Conservation (phyloP, 371 early-diverging fungal species). For the Apophysomyces elegans region DNA sequence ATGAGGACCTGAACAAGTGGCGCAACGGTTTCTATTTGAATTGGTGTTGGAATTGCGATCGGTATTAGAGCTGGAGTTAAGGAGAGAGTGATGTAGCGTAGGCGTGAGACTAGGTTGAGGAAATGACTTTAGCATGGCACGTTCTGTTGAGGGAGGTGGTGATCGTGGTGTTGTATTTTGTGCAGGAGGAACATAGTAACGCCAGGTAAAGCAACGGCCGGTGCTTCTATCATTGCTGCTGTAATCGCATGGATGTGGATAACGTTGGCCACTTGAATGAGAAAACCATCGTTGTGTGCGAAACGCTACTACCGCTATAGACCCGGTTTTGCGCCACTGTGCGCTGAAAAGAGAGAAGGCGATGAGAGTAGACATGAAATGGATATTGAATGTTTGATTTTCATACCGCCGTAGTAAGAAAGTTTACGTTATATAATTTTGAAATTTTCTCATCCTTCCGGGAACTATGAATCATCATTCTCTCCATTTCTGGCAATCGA, state of each 20-base stretch:
- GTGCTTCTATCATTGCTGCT: not conserved
- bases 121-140: not conserved
- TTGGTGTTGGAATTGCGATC: not conserved
- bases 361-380: no score
- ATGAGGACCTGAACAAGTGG: constrained; percentile 55
- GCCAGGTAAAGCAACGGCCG: not conserved
- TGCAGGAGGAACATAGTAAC: not conserved
- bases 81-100: not conserved
- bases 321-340: no score
- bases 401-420: not conserved
- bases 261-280: not conserved
- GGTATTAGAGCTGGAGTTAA: not conserved
- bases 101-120: constrained; percentile 2
- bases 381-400: not conserved
- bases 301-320: not conserved
- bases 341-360: no score
- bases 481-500: no score
- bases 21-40: constrained; percentile 25
- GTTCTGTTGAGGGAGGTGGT: not conserved
- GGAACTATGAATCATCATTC: not conserved
- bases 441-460: not conserved
- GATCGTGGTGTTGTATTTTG: not conserved
- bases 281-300: not conserved
- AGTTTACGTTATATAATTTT: not conserved
- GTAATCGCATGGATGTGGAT: not conserved